Evolutionary conservation across 73 alveolate species (phyloP), one percentile per base, ranked within the genome.

Genomic region (Halteria grandinella): DNA sequence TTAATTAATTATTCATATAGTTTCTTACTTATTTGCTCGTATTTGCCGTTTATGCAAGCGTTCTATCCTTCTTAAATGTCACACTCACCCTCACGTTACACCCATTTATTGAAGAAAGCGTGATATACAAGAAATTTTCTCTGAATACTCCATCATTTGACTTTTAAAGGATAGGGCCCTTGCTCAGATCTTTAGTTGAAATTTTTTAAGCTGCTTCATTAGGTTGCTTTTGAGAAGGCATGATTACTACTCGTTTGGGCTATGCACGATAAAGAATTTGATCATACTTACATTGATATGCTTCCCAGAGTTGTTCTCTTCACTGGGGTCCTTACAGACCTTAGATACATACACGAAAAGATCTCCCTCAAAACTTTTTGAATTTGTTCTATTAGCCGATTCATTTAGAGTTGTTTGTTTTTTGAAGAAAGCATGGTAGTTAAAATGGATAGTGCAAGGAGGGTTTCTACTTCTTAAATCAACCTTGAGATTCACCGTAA

Each of bases 251-350:
- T n/a, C n/a, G n/a, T n/a, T n/a, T n/a, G n/a, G n/a, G n/a, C n/a
- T n/a, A n/a, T n/a, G n/a, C n/a, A n/a, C n/a, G n/a, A n/a, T n/a
- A n/a, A n/a, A n/a, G n/a, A n/a, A n/a, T n/a, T n/a, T n/a, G n/a
- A n/a, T n/a, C n/a, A 37, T 8, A 29, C 77, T 37, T 60, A 60
- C 77, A 60, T 60, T 60, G 5, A n/a, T 21, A 21, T 60, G 43
- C 25, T 60, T 60, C 20, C 77, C 77, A 21, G 37, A 59, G 28
- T 60, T 60, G 24, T 60, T 60, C 20, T 60, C 77, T 39, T 60
- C 77, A 37, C 43, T 60, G 18, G 77, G 77, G 20, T 60, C 77
- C 24, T 60, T 60, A 45, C 59, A 11, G 7, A 1, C 8, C 28
- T 49, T 60, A 25, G 60, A 40, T 4, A 60, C 43, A 39, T 60